A percentile compares a stretch with the other conserved stretches of the same genome.
Conservation (phyloP, 176 grass and related monocot genomes). For the Tuctoria greenei region DNA sequence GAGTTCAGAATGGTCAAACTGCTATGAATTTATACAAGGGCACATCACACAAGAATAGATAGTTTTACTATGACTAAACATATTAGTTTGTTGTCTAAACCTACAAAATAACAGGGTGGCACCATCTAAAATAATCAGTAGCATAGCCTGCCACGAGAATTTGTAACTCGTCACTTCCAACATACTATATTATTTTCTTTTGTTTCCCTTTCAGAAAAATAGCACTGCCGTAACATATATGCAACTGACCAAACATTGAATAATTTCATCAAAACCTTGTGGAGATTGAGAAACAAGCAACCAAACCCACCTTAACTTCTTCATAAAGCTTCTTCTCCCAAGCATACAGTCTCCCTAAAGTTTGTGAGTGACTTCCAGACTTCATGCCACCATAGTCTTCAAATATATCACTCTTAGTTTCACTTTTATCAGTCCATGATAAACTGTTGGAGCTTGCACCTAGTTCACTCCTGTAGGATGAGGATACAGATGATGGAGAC, state of each 20-base stretch:
- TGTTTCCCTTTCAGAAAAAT: neutral
- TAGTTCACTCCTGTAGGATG: conserved; percentile 63
- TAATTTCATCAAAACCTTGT: neutral
- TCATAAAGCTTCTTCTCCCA: conserved; percentile 98
- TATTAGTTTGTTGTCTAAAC: neutral
- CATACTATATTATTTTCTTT: neutral
- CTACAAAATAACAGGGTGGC: neutral
- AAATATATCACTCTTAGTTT: conserved; percentile 71
- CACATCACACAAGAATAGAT: neutral
- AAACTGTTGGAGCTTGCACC: conserved; percentile 64
- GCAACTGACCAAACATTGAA: neutral
- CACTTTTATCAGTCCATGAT: conserved; percentile 72
- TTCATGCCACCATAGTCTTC: conserved; percentile 81
- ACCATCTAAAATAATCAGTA: neutral
- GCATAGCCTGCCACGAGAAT: neutral
- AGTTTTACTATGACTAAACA: neutral
- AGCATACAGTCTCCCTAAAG: conserved; percentile 80
- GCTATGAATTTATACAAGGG: neutral
- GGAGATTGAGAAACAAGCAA: neutral
- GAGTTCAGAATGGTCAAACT: neutral
- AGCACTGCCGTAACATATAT: neutral
- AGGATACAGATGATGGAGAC: conserved; percentile 78
- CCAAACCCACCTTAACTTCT: conserved; percentile 83
- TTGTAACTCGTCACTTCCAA: neutral
- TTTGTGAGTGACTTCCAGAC: conserved; percentile 87